phyloP scores from a whole-genome alignment of 768 basidiomycete genomes.

The Krasilnikovozyma curviuscula region DNA sequence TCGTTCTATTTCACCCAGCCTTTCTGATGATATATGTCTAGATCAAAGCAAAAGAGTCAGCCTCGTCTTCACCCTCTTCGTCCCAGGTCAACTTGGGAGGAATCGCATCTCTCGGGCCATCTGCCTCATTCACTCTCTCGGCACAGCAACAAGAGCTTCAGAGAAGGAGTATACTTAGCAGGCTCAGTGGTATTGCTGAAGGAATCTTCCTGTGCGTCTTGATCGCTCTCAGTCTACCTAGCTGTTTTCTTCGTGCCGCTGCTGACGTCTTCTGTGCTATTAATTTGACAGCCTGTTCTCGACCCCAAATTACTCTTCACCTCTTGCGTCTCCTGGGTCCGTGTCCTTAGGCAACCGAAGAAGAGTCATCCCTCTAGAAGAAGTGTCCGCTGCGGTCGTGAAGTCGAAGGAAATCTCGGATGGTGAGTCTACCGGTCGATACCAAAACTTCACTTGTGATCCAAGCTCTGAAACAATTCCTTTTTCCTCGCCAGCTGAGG shows the following conservation, averaged over 20 bases:
- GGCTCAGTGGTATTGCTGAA: constrained; percentile 25
- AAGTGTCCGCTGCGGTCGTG: constrained; percentile 25
- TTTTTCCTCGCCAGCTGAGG: constrained; percentile 19
- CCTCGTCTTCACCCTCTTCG: no score
- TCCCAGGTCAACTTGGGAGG: no score
- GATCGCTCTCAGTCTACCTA: no score
- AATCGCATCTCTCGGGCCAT: no score
- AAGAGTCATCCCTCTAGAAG: constrained; percentile 22
- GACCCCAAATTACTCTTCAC: neutral
- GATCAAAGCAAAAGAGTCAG: no score
- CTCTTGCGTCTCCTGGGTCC: neutral
- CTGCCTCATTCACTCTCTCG: no score
- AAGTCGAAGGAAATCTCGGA: constrained; percentile 25
- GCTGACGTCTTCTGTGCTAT: neutral
- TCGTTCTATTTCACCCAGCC: no score
- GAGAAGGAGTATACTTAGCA: constrained; percentile 23
- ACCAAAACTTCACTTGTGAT: neutral
- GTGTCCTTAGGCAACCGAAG: constrained; percentile 14
- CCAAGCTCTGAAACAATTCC: neutral
- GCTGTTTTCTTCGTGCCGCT: neutral
- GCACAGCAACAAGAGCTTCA: constrained; percentile 26
- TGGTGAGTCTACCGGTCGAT: constrained; percentile 14
- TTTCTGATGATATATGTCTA: no score
- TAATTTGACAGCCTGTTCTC: neutral
- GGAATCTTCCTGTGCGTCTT: constrained; percentile 25